A percentile compares a stretch with the other conserved stretches of the same genome.
Conservation (phyloP, 2,329 filamentous ascomycete genomes). For the Epichloe aotearoae region DNA sequence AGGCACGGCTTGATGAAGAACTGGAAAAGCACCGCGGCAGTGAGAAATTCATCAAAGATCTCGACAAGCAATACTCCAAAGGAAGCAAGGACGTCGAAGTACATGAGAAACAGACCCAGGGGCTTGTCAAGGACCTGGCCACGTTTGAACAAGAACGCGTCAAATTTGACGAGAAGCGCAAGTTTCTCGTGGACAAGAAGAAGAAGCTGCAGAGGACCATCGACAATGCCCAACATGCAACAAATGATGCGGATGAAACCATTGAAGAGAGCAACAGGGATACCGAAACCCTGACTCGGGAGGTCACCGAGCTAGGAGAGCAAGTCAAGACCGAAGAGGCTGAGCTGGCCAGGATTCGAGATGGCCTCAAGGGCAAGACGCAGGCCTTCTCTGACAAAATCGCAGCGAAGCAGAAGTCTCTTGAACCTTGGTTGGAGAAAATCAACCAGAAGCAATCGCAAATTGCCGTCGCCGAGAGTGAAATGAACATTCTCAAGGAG, state of each 20-base stretch:
- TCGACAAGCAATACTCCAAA: conserved; percentile 73
- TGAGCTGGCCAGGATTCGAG: conserved; percentile 70
- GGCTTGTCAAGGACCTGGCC: conserved; percentile 70
- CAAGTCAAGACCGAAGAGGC: conserved; percentile 67
- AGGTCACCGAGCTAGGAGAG: conserved; percentile 70
- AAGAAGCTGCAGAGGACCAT: conserved; percentile 92
- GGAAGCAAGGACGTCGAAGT: conserved; percentile 73
- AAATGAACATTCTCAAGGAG: conserved; percentile 81
- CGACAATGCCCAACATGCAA: conserved; percentile 59
- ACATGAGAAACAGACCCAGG: conserved; percentile 70
- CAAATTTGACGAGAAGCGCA: conserved; percentile 95
- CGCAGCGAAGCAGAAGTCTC: conserved; percentile 75
- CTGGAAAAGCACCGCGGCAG: conserved; percentile 84
- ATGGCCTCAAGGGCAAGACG: conserved; percentile 86
- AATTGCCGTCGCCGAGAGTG: conserved; percentile 88
- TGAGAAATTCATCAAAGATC: conserved; percentile 77
- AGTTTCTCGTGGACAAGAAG: conserved; percentile 79
- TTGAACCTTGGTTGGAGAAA: conserved; percentile 94
- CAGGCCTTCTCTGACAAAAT: conserved; percentile 91
- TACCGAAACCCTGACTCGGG: conserved; percentile 60
- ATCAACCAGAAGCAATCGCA: conserved; percentile 93
- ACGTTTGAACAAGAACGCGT: conserved; percentile 94
- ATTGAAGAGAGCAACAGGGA: conserved; percentile 68
- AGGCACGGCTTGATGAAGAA: conserved; percentile 73
- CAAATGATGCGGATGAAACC: conserved; percentile 61